A percentile compares a stretch with the other conserved stretches of the same genome.
Conservation (phyloP, 352 stramenopile genomes). For the Globisporangium emineosum region DNA sequence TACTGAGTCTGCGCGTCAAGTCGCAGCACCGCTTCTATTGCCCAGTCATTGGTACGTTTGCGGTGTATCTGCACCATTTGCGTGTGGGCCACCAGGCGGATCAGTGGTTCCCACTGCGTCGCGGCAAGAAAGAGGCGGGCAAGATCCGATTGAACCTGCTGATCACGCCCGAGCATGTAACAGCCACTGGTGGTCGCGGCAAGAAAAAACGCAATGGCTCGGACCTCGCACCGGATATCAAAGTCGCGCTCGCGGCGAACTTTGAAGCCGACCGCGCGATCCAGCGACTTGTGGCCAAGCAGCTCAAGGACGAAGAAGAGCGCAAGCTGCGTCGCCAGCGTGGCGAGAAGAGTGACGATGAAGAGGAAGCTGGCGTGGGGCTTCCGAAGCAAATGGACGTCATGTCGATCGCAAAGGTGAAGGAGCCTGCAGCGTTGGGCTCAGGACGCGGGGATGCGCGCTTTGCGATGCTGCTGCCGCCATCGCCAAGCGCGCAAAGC, state of each 20-base stretch:
- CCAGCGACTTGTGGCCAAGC: slow-evolving; percentile 47
- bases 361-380: background rate
- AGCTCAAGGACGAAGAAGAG: slow-evolving; percentile 31
- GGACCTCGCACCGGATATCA: slow-evolving; percentile 36
- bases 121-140: slow-evolving; percentile 34
- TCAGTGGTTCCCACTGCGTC: slow-evolving; percentile 57
- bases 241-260: slow-evolving; percentile 45
- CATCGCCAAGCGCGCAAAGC: background rate
- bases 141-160: slow-evolving; percentile 61
- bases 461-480: slow-evolving; percentile 6
- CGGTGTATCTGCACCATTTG: slow-evolving; percentile 49
- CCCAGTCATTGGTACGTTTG: slow-evolving; percentile 55
- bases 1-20: slow-evolving; percentile 74
- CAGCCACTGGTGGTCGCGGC: slow-evolving; percentile 26
- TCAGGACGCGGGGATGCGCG: slow-evolving; percentile 4
- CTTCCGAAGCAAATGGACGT: slow-evolving; percentile 1
- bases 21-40: slow-evolving; percentile 63
- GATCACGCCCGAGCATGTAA: slow-evolving; percentile 44
- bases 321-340: slow-evolving; percentile 14
- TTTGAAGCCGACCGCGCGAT: slow-evolving; percentile 64
- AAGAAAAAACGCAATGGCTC: slow-evolving; percentile 20
- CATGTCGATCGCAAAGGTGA: slow-evolving; percentile 5
- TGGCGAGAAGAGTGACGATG: slow-evolving; percentile 15
- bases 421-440: background rate
- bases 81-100: slow-evolving; percentile 38